phyloP scores from a whole-genome alignment of 176 grass and related monocot species.

The Melocanna baccifera region DNA sequence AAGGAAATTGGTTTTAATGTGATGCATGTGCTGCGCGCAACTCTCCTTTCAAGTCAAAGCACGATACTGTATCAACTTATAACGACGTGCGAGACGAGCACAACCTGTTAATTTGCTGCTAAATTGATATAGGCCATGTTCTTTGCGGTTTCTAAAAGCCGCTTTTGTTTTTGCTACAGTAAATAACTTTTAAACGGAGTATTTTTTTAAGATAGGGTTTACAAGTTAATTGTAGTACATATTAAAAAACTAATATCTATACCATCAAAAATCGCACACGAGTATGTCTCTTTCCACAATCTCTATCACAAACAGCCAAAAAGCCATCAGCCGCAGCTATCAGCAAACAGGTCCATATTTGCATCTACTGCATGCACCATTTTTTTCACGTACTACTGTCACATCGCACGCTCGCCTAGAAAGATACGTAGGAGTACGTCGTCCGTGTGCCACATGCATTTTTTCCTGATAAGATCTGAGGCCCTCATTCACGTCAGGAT shows the following conservation, averaged over 20 bases:
- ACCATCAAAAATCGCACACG: no score
- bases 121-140: neutral
- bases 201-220: no score
- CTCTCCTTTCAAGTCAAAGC: neutral
- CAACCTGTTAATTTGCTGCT: slow-evolving; percentile 1
- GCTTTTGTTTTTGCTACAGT: no score
- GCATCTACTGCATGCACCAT: neutral
- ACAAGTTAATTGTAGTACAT: no score
- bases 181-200: no score
- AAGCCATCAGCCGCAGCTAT: no score
- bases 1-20: neutral
- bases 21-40: neutral
- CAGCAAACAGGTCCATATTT: no score
- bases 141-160: no score
- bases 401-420: slow-evolving; percentile 26
- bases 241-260: no score
- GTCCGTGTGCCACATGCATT: neutral
- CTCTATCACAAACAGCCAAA: no score
- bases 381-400: neutral
- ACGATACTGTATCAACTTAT: neutral
- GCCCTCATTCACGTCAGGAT: neutral
- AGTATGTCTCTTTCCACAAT: no score
- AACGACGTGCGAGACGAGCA: neutral
- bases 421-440: neutral
- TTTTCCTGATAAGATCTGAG: neutral